phyloP scores from a whole-genome alignment of 2,329 filamentous ascomycete genomes.

The Colletotrichum sp. region DNA sequence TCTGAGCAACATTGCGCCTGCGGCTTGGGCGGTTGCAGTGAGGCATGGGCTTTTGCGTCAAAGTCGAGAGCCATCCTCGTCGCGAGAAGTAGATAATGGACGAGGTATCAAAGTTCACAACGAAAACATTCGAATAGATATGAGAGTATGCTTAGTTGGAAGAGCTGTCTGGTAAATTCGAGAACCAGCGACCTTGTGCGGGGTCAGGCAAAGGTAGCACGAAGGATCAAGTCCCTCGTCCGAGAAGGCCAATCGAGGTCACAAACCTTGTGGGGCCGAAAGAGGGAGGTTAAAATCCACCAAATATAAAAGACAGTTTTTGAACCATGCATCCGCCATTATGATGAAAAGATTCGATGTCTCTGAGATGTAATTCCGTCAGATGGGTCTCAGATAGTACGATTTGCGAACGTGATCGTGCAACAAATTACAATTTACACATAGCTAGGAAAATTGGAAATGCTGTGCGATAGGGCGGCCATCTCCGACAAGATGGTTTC shows the following conservation, averaged over 20 bases:
- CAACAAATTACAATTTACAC: neutral
- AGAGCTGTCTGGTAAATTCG: neutral
- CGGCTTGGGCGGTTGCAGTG: neutral
- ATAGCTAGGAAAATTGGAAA: neutral
- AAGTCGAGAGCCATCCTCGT: neutral
- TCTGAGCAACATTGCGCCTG: neutral
- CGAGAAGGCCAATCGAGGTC: neutral
- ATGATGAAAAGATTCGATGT: neutral
- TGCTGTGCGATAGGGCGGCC: neutral
- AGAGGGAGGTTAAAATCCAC: neutral
- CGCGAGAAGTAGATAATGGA: neutral
- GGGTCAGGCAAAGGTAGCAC: neutral
- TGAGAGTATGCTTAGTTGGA: neutral
- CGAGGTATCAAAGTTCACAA: neutral
- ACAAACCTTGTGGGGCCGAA: neutral
- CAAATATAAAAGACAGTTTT: neutral
- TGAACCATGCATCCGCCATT: neutral
- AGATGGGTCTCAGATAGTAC: rapidly evolving
- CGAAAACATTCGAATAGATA: neutral
- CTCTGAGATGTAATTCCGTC: neutral
- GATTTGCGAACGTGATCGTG: neutral
- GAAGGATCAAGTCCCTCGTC: neutral
- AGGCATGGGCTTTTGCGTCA: neutral
- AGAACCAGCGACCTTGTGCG: neutral
- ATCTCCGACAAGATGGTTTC: neutral